These are phyloP conservation scores for Ustilago xerochloae DNA, from an alignment of 1,284 basidiomycete genomes.

Conservation along the genomic window DNA sequence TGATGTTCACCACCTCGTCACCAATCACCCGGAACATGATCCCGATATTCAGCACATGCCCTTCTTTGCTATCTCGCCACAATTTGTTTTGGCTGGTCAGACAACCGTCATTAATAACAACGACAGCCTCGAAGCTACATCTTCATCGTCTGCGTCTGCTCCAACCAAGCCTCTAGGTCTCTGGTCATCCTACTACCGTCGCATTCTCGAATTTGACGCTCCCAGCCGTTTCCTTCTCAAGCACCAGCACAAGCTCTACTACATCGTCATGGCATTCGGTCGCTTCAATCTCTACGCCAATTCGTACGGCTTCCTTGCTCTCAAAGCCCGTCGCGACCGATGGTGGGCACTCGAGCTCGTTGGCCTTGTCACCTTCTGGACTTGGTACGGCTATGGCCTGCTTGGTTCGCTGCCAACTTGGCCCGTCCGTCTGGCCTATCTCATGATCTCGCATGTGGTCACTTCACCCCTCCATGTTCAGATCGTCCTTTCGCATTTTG, in stretches of 20 bases:
- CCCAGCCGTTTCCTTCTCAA: constrained; percentile 78
- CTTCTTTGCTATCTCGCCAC: constrained; percentile 91
- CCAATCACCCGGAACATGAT: constrained; percentile 96
- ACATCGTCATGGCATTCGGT: constrained; percentile 87
- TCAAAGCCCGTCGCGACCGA: constrained; percentile 69
- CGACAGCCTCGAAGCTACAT: not conserved
- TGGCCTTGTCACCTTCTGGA: constrained; percentile 80
- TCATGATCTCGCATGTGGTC: constrained; percentile 81
- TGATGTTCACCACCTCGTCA: constrained; percentile 95
- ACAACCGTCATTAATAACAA: constrained; percentile 29
- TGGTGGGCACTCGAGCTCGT: constrained; percentile 74
- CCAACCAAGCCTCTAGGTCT: constrained; percentile 69
- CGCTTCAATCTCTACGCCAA: constrained; percentile 95
- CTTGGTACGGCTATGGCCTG: constrained; percentile 76
- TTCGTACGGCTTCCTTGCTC: constrained; percentile 82
- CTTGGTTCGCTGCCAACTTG: constrained; percentile 78
- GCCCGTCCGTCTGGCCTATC: constrained; percentile 76
- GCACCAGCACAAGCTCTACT: constrained; percentile 92
- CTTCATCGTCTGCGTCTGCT: not conserved
- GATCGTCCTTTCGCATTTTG: constrained; percentile 98
- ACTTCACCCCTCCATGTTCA: constrained; percentile 79
- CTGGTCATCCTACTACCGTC: constrained; percentile 95
- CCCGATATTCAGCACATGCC: constrained; percentile 91
- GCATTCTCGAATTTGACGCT: constrained; percentile 82
- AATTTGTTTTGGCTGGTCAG: constrained; percentile 72